A percentile compares a stretch with the other conserved stretches of the same genome.
Conservation (phyloP, 2,329 filamentous ascomycete species). For the Fusarium zealandicum region DNA sequence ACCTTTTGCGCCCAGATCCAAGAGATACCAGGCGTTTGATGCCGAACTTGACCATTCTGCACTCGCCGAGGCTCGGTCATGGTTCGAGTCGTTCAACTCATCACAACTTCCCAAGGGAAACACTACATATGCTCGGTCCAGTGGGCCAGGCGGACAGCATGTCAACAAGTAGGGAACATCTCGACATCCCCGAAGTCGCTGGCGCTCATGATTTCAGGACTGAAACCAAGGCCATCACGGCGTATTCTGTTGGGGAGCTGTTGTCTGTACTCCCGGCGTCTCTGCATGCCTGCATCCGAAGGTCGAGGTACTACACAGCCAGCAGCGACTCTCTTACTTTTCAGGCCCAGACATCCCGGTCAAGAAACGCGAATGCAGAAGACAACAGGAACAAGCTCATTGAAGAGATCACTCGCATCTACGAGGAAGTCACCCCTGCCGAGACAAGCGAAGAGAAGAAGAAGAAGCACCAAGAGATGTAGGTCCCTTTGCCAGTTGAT, state of each 20-base stretch:
- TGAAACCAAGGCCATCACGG: slow-evolving; percentile 65
- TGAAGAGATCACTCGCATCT: slow-evolving; percentile 58
- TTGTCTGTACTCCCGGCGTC: slow-evolving; percentile 54
- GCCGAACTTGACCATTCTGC: slow-evolving; percentile 58
- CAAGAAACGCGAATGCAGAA: slow-evolving; percentile 58
- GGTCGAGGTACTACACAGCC: slow-evolving; percentile 62
- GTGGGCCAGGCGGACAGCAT: slow-evolving; percentile 67
- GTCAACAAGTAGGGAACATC: slow-evolving; percentile 62
- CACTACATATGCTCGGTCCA: slow-evolving; percentile 64
- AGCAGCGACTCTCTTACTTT: slow-evolving; percentile 61
- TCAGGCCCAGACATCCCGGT: slow-evolving; percentile 62
- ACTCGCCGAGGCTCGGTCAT: slow-evolving; percentile 59
- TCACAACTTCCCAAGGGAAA: slow-evolving; percentile 57
- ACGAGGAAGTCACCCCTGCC: slow-evolving; percentile 54
- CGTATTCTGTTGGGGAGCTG: slow-evolving; percentile 59
- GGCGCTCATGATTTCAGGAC: slow-evolving; percentile 59
- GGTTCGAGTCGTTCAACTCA: slow-evolving; percentile 56
- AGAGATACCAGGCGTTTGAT: slow-evolving; percentile 58
- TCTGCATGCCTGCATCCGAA: slow-evolving; percentile 55
- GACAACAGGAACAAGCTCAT: slow-evolving; percentile 60
- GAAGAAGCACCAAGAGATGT: slow-evolving; percentile 59
- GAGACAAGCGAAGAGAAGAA: slow-evolving; percentile 55
- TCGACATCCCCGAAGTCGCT: slow-evolving; percentile 50
- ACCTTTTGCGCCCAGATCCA: slow-evolving; percentile 35
- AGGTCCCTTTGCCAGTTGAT: slow-evolving; percentile 19